Evolutionary conservation across 192 early-diverging fungal genomes (phyloP), one percentile per base, ranked within the genome.

Genomic region (Phlyctochytrium planicorne): DNA sequence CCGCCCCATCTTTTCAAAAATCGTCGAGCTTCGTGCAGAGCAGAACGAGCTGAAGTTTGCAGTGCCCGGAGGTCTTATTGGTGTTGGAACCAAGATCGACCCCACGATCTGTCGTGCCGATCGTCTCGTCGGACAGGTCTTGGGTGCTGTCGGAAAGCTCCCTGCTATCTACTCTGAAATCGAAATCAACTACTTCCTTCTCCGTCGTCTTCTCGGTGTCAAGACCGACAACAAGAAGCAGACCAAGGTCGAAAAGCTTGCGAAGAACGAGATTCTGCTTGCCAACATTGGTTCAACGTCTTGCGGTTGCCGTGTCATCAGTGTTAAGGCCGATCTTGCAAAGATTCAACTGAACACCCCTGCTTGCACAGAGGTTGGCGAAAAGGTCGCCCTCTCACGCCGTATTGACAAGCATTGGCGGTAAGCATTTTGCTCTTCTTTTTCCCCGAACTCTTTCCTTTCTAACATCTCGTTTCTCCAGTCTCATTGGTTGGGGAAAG

Each of bases 391-490:
- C 1, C 77, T 98, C 40, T 93, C 91, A 61, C 79, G 97, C 76
- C 89, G 95, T 80, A 97, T 98, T 75, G 94, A 96, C 69, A 92
- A 93, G 80, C 92, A 96, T 80, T 99, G 97, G 97, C 92, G 92
- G 90, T 91, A 78, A 67, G 82, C n/a, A n/a, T n/a, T n/a, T n/a
- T n/a, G n/a, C 70, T 23, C 3, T 10, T 57, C 60, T 60, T 20
- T 20, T 20, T 33, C 24, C 0, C 60, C 24, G 35, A 30, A 30
- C 63, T 59, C 47, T 74, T 66, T 37, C 34, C 30, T 25, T 55
- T 57, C 52, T 66, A 66, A 47, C 40, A 33, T 25, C n/a, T 34
- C 50, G 1, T 62, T 1, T 68, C 62, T 52, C 47, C 55, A 91
- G 93, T 78, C 83, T 99, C 71, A 97, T 99, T 77, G 97, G 97